These are phyloP conservation scores for Cubamyces sp. DNA, from an alignment of 768 basidiomycete genomes.

Conservation along the genomic window DNA sequence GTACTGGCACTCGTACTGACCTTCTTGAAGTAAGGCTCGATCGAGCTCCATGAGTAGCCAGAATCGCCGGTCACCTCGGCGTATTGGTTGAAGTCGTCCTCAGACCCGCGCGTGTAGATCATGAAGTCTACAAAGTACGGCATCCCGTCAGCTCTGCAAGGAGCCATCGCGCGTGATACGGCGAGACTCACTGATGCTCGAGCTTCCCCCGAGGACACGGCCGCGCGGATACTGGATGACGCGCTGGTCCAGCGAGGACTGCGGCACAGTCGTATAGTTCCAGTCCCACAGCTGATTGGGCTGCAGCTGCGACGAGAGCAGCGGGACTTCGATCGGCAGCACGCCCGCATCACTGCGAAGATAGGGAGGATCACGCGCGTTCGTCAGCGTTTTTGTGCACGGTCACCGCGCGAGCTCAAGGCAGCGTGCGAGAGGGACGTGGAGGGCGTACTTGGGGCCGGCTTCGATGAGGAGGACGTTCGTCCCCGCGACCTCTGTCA, in stretches of 20 bases:
- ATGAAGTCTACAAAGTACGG: constrained; percentile 27
- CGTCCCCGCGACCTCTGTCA: constrained; percentile 42
- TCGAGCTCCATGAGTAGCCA: constrained; percentile 34
- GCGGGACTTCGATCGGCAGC: constrained; percentile 25
- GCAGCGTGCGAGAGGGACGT: background rate
- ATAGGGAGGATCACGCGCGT: background rate
- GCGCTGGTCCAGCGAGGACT: constrained; percentile 28
- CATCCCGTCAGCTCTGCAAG: background rate
- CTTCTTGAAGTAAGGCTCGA: constrained; percentile 31
- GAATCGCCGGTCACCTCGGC: constrained; percentile 33
- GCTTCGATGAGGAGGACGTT: constrained; percentile 41
- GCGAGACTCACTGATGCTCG: constrained; percentile 29
- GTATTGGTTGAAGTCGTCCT: constrained; percentile 32
- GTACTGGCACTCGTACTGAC: constrained; percentile 15
- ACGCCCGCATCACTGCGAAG: constrained; percentile 22
- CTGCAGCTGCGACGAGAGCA: constrained; percentile 19
- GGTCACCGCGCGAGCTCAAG: background rate
- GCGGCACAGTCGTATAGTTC: constrained; percentile 35
- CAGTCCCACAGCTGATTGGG: constrained; percentile 31
- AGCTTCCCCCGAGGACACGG: constrained; percentile 33
- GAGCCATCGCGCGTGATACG: background rate
- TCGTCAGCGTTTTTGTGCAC: too few relatives aligned
- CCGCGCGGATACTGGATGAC: constrained; percentile 30
- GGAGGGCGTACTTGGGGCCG: constrained; percentile 15
- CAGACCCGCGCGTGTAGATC: constrained; percentile 34